Percentiles rank a stretch among this genome's conserved stretches.
Evolutionary conservation across 805 yeast species (phyloP).

Genomic region (Candida ipomoeae): DNA sequence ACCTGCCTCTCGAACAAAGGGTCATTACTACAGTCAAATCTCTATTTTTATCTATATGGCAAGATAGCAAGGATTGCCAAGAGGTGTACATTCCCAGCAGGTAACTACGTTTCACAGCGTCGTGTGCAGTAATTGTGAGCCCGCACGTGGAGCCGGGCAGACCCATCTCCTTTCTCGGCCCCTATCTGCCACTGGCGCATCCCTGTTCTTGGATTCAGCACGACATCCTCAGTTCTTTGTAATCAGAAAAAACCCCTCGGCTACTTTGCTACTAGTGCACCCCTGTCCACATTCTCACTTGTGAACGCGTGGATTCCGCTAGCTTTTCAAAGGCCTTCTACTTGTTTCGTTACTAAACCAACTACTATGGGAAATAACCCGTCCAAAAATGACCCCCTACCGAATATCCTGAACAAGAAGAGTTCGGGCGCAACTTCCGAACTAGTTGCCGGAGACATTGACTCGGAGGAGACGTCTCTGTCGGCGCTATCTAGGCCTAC

Average conservation of each 20-base stretch:
- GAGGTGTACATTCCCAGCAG: background rate
- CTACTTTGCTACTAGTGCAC: background rate
- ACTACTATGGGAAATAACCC: conserved; percentile 62
- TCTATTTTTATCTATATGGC: no score
- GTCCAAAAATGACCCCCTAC: conserved; percentile 49
- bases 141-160: conserved; percentile 2
- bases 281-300: background rate
- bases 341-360: background rate
- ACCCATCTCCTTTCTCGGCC: background rate
- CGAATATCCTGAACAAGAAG: conserved; percentile 34
- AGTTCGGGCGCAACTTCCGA: conserved; percentile 23
- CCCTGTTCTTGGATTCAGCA: conserved; percentile 3
- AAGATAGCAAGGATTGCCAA: background rate
- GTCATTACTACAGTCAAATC: no score
- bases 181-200: conserved; percentile 1
- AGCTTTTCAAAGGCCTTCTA: background rate
- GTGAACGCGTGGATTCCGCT: conserved; percentile 1
- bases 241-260: conserved; percentile 2
- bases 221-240: conserved; percentile 1
- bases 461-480: conserved; percentile 37
- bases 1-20: no score
- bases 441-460: conserved; percentile 33
- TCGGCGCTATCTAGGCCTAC: conserved; percentile 39
- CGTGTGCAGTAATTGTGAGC: background rate
- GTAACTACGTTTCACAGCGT: background rate